Percentiles rank a stretch among this genome's conserved stretches.
Conservation (phyloP, 2,329 filamentous ascomycete genomes). For the Botryotinia convoluta region DNA sequence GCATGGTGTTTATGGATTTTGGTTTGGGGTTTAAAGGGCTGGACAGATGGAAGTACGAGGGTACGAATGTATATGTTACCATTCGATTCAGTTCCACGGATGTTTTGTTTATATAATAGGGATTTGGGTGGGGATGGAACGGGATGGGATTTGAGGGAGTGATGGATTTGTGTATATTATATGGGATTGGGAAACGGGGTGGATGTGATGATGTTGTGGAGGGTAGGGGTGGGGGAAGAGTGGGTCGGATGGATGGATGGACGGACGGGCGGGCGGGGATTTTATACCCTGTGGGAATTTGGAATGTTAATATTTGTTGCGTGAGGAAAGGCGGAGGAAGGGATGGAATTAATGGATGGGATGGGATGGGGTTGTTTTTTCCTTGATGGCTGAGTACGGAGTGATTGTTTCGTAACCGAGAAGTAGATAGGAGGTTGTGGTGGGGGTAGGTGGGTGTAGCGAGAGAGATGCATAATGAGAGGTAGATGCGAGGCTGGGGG, state of each 20-base stretch:
- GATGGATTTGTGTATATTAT: constrained; percentile 6
- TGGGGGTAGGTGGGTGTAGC: not conserved
- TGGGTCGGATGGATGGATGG: not conserved
- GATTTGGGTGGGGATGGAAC: not conserved
- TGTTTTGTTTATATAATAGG: constrained; percentile 13
- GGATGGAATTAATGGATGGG: not conserved
- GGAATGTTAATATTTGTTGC: not conserved
- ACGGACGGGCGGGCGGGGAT: not conserved
- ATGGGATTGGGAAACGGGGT: not conserved
- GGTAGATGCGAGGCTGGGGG: not conserved
- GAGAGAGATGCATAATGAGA: not conserved
- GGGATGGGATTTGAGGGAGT: not conserved
- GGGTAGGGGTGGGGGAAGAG: not conserved
- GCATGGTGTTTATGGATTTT: not conserved
- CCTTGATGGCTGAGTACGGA: not conserved
- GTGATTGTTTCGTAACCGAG: not conserved
- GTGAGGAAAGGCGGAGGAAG: not conserved
- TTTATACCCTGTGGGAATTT: constrained; percentile 6
- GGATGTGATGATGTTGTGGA: not conserved
- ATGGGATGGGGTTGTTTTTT: not conserved
- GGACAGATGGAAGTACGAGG: not conserved
- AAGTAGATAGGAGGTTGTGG: not conserved
- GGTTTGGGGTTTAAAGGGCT: not conserved
- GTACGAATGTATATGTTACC: not conserved
- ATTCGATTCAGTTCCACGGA: constrained; percentile 2